Evolutionary conservation across 805 yeast genomes (phyloP).

Genomic region (Wickerhamomyces tratensis): DNA sequence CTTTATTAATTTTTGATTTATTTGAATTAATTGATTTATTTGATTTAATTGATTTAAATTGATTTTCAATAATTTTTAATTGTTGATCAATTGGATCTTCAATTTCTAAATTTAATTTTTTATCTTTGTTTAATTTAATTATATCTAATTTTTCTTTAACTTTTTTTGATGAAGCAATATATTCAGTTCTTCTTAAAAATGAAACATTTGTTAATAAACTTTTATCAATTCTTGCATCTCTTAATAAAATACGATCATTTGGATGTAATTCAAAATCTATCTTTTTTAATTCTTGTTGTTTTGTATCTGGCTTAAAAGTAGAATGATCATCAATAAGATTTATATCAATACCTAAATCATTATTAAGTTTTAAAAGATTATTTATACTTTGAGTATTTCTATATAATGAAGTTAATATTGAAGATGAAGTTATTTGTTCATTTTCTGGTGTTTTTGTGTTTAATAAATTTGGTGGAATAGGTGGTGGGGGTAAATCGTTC

Average conservation of each 20-base stretch:
- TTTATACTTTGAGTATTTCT: conserved; percentile 59
- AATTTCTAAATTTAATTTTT: not conserved
- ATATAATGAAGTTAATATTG: conserved; percentile 60
- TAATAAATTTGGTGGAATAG: conserved; percentile 79
- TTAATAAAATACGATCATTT: conserved; percentile 63
- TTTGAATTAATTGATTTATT: not conserved
- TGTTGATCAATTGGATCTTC: not conserved
- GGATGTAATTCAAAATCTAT: conserved; percentile 48
- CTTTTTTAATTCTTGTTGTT: conserved; percentile 8
- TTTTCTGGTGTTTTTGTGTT: conserved; percentile 33
- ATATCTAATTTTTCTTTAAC: not conserved
- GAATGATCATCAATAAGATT: conserved; percentile 62
- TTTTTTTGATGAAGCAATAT: conserved; percentile 31
- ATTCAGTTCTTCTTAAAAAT: conserved; percentile 93
- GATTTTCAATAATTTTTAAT: not conserved
- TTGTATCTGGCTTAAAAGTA: conserved; percentile 39
- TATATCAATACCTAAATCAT: conserved; percentile 66
- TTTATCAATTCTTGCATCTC: conserved; percentile 58
- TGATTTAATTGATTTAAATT: not conserved
- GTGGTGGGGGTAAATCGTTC: conserved; percentile 89
- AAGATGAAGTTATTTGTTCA: conserved; percentile 38
- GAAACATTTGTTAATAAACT: conserved; percentile 36
- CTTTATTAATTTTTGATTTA: conserved; percentile 1
- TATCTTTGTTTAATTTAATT: not conserved
- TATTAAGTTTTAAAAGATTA: conserved; percentile 48